Conservation (phyloP, 345 rosid genomes). For the Lepidium didymum region DNA sequence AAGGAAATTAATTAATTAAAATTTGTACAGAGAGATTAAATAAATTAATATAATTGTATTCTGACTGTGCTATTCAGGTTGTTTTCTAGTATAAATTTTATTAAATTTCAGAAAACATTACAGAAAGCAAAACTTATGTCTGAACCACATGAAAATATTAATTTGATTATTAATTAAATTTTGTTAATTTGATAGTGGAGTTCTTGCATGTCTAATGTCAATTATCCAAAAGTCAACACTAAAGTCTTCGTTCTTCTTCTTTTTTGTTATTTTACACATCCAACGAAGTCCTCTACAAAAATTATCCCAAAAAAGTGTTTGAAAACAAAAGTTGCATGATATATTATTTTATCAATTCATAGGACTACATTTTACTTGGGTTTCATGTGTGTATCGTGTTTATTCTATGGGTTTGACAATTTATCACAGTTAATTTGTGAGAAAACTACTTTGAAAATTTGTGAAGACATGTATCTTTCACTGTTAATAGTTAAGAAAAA, state of each 20-base stretch:
- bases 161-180: too few species aligned
- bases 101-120: background rate
- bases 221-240: conserved; percentile 8
- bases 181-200: conserved; percentile 12
- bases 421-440: too few species aligned
- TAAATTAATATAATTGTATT: background rate
- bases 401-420: too few species aligned
- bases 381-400: too few species aligned
- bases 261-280: background rate
- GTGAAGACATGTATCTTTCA: too few species aligned
- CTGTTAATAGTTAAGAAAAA: too few species aligned
- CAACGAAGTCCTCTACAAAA: background rate
- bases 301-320: background rate
- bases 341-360: too few species aligned
- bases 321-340: too few species aligned
- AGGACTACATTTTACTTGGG: too few species aligned
- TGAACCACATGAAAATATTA: too few species aligned
- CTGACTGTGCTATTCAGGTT: background rate
- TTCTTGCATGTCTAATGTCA: conserved; percentile 25
- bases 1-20: too few species aligned
- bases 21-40: background rate
- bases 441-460: too few species aligned
- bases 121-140: background rate
- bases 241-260: background rate
- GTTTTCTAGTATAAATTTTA: background rate